Percentiles rank a stretch among this genome's conserved stretches.
These are phyloP conservation scores for Cephaloascus fragrans DNA, from an alignment of 805 yeast genomes.

Conservation along the genomic window DNA sequence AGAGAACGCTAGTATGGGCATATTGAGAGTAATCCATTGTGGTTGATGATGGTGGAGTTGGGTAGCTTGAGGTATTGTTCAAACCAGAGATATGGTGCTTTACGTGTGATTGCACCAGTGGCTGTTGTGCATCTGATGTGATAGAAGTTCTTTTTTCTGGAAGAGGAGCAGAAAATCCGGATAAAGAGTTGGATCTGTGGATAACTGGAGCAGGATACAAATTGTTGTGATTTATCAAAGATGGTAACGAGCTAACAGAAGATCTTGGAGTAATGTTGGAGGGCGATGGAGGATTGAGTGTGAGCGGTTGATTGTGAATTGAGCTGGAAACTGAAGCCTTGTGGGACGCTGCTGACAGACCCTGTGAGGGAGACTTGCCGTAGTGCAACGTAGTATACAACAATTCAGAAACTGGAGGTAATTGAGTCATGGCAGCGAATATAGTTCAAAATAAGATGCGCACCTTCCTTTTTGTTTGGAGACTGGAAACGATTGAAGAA, in stretches of 20 bases:
- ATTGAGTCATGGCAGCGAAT: constrained; percentile 1
- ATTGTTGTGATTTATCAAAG: neutral
- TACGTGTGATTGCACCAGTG: no score
- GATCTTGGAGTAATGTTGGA: neutral
- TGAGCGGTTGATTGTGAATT: neutral
- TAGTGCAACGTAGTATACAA: neutral
- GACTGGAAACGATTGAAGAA: no score
- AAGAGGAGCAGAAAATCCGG: neutral
- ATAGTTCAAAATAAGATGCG: no score
- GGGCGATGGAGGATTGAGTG: neutral
- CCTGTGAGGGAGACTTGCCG: neutral
- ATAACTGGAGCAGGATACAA: neutral
- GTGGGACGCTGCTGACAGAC: neutral
- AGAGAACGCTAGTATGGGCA: no score
- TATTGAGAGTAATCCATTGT: neutral
- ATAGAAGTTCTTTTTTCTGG: neutral
- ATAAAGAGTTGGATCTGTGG: neutral
- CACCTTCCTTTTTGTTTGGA: no score
- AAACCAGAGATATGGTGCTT: no score
- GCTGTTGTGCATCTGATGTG: no score
- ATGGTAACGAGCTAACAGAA: neutral
- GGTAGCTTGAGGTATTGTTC: neutral
- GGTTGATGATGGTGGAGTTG: neutral
- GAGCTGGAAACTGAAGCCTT: neutral
- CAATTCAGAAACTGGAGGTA: neutral